phyloP scores from a whole-genome alignment of 257 asterid genomes.

The Petunia secreta region DNA sequence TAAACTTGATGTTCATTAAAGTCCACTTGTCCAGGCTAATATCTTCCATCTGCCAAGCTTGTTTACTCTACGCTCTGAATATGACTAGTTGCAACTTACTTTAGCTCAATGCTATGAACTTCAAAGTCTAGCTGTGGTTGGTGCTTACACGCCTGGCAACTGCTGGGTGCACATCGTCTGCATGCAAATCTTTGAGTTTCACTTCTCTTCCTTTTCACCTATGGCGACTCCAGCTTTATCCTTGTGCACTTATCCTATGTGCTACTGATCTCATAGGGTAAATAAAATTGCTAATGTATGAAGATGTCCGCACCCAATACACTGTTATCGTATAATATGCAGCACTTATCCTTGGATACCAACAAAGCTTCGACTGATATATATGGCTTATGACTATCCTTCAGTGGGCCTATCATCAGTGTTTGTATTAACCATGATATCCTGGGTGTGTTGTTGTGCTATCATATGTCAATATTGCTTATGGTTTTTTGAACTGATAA shows the following conservation, averaged over 20 bases:
- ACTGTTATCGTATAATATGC: neutral
- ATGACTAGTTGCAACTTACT: too few relatives aligned
- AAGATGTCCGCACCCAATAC: neutral
- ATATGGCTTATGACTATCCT: too few relatives aligned
- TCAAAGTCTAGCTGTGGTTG: neutral
- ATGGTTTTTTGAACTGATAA: neutral
- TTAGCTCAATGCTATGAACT: neutral
- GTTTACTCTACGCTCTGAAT: neutral
- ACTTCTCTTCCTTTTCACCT: neutral
- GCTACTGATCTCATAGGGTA: neutral
- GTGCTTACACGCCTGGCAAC: neutral
- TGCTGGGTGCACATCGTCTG: neutral
- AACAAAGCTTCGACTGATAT: neutral
- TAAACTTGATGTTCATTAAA: neutral
- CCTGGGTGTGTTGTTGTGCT: neutral
- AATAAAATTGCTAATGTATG: neutral
- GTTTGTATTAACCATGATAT: neutral
- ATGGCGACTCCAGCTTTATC: neutral
- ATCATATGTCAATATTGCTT: neutral
- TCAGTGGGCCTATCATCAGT: neutral
- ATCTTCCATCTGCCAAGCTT: neutral
- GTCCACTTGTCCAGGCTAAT: constrained; percentile 3
- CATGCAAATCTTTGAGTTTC: constrained; percentile 5
- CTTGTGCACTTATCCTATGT: neutral
- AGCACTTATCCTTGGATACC: neutral